Evolutionary conservation across 331 rosid genomes (phyloP), one percentile per base, ranked within the genome.

Genomic region (Acacia pycnantha): DNA sequence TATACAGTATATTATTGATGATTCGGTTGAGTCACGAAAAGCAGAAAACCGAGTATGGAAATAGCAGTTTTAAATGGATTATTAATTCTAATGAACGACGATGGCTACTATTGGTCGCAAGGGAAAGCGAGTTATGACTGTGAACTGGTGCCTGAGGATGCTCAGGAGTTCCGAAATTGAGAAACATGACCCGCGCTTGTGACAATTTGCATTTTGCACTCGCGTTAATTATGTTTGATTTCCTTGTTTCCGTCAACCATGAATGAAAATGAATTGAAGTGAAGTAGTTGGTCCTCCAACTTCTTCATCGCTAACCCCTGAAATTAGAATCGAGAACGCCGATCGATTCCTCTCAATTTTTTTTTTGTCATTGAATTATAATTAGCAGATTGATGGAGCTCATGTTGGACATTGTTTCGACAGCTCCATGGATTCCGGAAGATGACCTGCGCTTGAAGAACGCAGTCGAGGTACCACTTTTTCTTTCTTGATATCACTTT

Each of bases 391-490:
- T 35, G 46, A 84, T 84, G 90, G 85, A 79, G 44, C 35, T 72
- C 3, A 26, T 86, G 83, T 81, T 73, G 26, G 76, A 72, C 76
- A 72, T 72, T 72, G 76, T 47, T 72, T 26, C 76, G 41, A 3
- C 79, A 80, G 14, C 80, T 73, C 85, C 88, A 1, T 94, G 97
- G 98, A 71, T 59, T 75, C 87, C 93, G 0, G 93, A 94, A 51
- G 98, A 94, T 37, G 98, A 94, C 84, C 88, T 94, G 48, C 88
- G 89, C 69, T 82, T 94, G 73, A 94, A 92, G 84, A 89, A 88
- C 86, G 88, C 98, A 18, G 46, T 94, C 68, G 98, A 94, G 98
- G 98, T 94, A 84, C 22, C 22, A 21, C 70, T 33, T 29, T 61
- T 59, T 4, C 29, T 22, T 51, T 27, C 19, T 14, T 43, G 2